Percentiles rank a stretch among this genome's conserved stretches.
Evolutionary conservation across 306 rosid genomes (phyloP).

Genomic region (Ochetophila trinervis): DNA sequence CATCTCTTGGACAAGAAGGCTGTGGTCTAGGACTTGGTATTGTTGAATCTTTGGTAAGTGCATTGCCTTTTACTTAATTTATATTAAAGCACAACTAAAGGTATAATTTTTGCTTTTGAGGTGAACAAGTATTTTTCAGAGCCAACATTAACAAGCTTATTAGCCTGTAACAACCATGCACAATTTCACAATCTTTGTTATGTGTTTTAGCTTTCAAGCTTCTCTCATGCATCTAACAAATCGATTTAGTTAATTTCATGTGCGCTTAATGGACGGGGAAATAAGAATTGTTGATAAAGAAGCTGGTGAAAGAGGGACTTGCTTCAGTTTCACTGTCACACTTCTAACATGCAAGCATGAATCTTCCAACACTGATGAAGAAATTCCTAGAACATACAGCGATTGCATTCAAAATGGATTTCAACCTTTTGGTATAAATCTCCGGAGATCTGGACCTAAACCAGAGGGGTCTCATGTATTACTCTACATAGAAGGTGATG

Average conservation of each 20-base stretch:
- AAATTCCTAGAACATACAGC: background rate
- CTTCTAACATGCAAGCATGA: conserved; percentile 13
- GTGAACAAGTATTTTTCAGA: too few relatives aligned
- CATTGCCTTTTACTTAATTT: too few relatives aligned
- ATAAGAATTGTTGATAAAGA: conserved; percentile 68
- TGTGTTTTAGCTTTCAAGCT: background rate
- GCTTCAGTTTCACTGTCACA: conserved; percentile 64
- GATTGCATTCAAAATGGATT: background rate
- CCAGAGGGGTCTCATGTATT: conserved; percentile 43
- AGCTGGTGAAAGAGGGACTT: conserved; percentile 56
- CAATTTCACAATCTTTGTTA: too few relatives aligned
- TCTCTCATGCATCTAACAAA: background rate
- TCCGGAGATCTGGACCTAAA: conserved; percentile 28
- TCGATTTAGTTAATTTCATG: conserved; percentile 33
- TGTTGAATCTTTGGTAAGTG: conserved; percentile 70
- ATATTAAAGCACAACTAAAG: background rate
- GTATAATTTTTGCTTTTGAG: background rate
- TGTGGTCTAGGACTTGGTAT: conserved; percentile 96
- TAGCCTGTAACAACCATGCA: background rate
- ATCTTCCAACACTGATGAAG: background rate
- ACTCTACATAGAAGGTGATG: conserved; percentile 26
- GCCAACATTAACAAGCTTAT: background rate
- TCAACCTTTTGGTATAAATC: background rate
- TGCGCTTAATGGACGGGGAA: conserved; percentile 80
- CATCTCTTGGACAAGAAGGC: conserved; percentile 54